A percentile compares a stretch with the other conserved stretches of the same genome.
Conservation (phyloP, 352 stramenopile genomes). For the Phytophthora cactorum region DNA sequence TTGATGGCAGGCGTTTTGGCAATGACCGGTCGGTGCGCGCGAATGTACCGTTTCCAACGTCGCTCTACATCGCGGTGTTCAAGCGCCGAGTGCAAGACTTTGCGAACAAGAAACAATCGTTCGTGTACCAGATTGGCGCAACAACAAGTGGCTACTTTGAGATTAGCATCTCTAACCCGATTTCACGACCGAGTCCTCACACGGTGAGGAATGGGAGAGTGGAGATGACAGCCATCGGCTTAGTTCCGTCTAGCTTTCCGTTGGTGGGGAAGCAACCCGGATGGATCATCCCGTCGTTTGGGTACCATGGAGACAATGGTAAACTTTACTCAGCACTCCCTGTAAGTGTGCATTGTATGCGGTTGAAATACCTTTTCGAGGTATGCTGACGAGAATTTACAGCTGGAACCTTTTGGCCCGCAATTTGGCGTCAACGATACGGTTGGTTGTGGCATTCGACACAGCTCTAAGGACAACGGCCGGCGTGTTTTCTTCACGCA, state of each 20-base stretch:
- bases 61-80: constrained; percentile 64
- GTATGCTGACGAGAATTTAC: neutral
- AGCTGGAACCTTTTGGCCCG: constrained; percentile 57
- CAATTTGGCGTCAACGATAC: constrained; percentile 69
- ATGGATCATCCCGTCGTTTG: constrained; percentile 68
- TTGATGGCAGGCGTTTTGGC: constrained; percentile 47
- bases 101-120: constrained; percentile 9
- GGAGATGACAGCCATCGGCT: constrained; percentile 67
- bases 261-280: constrained; percentile 73
- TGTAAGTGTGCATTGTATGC: constrained; percentile 31
- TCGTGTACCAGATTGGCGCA: constrained; percentile 56
- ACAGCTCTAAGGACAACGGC: constrained; percentile 29
- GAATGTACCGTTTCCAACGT: constrained; percentile 67
- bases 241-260: constrained; percentile 55
- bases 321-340: constrained; percentile 58
- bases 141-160: constrained; percentile 79
- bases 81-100: constrained; percentile 21
- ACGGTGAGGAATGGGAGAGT: constrained; percentile 21
- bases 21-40: constrained; percentile 74
- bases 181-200: constrained; percentile 20
- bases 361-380: constrained; percentile 6
- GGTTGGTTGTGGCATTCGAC: constrained; percentile 70
- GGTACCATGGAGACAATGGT: constrained; percentile 84
- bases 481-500: constrained; percentile 76
- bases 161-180: constrained; percentile 52